A percentile compares a stretch with the other conserved stretches of the same genome.
Evolutionary conservation across 768 basidiomycete genomes (phyloP).

Genomic region (Dioszegia hungarica): DNA sequence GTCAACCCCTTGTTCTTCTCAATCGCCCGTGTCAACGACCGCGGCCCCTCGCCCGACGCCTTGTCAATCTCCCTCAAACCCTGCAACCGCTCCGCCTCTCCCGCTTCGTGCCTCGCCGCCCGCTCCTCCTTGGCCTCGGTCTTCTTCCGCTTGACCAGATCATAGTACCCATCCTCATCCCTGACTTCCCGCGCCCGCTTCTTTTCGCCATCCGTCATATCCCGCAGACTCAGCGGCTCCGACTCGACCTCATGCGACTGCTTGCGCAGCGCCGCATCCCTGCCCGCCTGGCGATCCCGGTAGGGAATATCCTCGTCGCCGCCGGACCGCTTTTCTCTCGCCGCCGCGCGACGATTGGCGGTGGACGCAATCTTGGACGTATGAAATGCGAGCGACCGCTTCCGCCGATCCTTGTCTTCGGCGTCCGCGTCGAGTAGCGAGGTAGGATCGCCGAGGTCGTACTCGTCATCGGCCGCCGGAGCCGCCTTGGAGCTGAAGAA

Average conservation of each 20-base stretch:
- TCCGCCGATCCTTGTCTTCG: conserved; percentile 74
- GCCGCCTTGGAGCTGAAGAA: conserved; percentile 51
- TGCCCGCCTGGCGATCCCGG: conserved; percentile 58
- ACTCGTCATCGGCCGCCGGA: conserved; percentile 31
- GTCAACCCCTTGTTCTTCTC: conserved; percentile 92
- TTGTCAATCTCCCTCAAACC: conserved; percentile 16
- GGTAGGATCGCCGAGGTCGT: conserved; percentile 68
- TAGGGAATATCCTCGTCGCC: conserved; percentile 97
- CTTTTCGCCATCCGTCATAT: conserved; percentile 51
- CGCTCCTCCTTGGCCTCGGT: conserved; percentile 71
- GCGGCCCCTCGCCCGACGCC: conserved; percentile 60
- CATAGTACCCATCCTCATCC: conserved; percentile 74
- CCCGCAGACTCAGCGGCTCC: conserved; percentile 44
- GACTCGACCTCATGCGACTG: conserved; percentile 33
- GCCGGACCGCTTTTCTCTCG: conserved; percentile 64
- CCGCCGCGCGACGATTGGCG: conserved; percentile 67
- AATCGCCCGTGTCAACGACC: conserved; percentile 83
- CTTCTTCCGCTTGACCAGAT: conserved; percentile 71
- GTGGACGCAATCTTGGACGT: conserved; percentile 84
- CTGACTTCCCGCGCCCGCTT: conserved; percentile 48
- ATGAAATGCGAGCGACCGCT: conserved; percentile 84
- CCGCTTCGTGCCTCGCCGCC: conserved; percentile 73
- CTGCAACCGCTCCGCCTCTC: conserved; percentile 26
- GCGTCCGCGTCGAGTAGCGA: conserved; percentile 67
- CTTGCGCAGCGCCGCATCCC: conserved; percentile 46